These are phyloP conservation scores for Symbiodinium natans DNA, from an alignment of 73 alveolate species.

Conservation along the genomic window DNA sequence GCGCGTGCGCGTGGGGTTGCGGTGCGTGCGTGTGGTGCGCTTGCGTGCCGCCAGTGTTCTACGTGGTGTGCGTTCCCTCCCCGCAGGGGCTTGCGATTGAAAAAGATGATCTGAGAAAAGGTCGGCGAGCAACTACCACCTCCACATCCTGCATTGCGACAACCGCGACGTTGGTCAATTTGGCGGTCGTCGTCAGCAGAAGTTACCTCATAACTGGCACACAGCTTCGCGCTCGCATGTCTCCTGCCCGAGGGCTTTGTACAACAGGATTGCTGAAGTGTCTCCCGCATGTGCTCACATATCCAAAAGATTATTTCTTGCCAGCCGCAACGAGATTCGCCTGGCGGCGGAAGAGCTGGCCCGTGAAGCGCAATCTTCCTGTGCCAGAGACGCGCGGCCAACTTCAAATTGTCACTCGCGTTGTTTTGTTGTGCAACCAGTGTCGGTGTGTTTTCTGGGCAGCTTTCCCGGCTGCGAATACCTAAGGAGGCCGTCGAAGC, in stretches of 20 bases:
- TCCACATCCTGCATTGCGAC: not conserved
- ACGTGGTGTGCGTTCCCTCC: no score
- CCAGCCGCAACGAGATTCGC: not conserved
- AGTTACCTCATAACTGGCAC: conserved; percentile 11
- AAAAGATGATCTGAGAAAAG: not conserved
- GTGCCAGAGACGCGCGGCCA: no score
- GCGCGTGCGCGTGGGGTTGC: no score
- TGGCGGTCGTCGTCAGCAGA: conserved; percentile 1
- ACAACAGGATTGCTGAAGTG: not conserved
- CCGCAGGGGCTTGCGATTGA: no score
- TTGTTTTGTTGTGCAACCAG: no score
- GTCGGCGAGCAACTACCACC: not conserved
- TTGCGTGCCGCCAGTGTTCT: no score
- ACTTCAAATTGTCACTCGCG: no score
- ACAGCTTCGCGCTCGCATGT: not conserved
- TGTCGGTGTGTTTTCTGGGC: no score
- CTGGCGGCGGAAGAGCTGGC: conserved; percentile 18
- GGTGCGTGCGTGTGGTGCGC: no score
- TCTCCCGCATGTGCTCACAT: not conserved
- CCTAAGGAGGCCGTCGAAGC: no score
- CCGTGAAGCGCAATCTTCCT: no score
- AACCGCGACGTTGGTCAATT: not conserved
- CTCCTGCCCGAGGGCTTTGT: not conserved
- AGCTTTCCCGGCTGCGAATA: no score
- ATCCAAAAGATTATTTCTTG: conserved; percentile 7